phyloP scores from a whole-genome alignment of 1,139 yeast species.

The Nakaseomyces uthaithaninus region DNA sequence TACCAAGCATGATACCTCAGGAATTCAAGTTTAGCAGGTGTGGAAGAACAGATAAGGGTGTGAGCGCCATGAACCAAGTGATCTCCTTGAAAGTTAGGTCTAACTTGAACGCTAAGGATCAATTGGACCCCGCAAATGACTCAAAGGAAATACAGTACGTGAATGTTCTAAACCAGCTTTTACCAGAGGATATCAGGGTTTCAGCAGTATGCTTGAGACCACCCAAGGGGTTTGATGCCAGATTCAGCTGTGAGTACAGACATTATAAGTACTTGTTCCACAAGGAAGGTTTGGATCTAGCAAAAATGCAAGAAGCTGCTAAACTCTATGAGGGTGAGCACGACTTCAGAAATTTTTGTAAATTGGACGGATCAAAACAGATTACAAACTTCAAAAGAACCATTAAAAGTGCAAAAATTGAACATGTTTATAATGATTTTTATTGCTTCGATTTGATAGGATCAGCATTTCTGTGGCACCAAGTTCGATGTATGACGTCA shows the following conservation, averaged over 20 bases:
- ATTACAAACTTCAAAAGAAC: slow-evolving; percentile 64
- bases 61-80: slow-evolving; percentile 94
- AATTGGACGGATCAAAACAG: slow-evolving; percentile 89
- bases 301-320: slow-evolving; percentile 66
- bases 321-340: slow-evolving; percentile 58
- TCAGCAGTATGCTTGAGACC: slow-evolving; percentile 79
- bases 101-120: slow-evolving; percentile 47
- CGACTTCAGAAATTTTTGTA: slow-evolving; percentile 92
- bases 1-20: slow-evolving; percentile 51
- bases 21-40: slow-evolving; percentile 76
- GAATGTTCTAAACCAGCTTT: slow-evolving; percentile 59
- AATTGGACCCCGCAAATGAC: slow-evolving; percentile 50
- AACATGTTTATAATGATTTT: slow-evolving; percentile 37
- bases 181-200: slow-evolving; percentile 78
- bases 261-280: slow-evolving; percentile 79
- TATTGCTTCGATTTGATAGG: slow-evolving; percentile 77
- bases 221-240: slow-evolving; percentile 76
- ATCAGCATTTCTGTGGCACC: slow-evolving; percentile 95
- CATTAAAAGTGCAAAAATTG: slow-evolving; percentile 46
- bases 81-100: slow-evolving; percentile 75
- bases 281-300: slow-evolving; percentile 49
- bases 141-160: slow-evolving; percentile 66
- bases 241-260: slow-evolving; percentile 77
- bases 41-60: slow-evolving; percentile 96
- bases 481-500: slow-evolving; percentile 93